A percentile compares a stretch with the other conserved stretches of the same genome.
These are phyloP conservation scores for Eucalyptus virginea DNA, from an alignment of 345 rosid genomes.

Conservation along the genomic window DNA sequence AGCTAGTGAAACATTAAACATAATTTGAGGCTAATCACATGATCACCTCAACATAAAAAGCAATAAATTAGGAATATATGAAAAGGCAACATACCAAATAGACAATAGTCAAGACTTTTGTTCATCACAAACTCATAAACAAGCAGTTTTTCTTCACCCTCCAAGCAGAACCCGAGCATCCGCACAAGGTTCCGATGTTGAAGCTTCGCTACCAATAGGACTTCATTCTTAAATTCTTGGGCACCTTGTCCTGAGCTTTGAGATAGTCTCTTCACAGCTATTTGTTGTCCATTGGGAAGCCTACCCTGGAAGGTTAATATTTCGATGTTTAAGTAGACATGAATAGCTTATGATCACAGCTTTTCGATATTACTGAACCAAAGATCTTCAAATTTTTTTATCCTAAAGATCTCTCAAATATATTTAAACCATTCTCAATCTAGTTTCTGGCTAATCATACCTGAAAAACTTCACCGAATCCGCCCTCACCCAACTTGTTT, in stretches of 20 bases:
- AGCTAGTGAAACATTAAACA: neutral
- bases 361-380: too few species aligned
- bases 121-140: slow-evolving; percentile 38
- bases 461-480: neutral
- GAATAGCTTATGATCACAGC: neutral
- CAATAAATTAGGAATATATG: neutral
- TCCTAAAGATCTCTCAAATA: fast-evolving
- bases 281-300: neutral
- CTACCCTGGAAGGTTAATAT: neutral
- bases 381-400: neutral
- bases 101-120: slow-evolving; percentile 20
- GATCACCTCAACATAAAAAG: neutral
- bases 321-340: neutral
- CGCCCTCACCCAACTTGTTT: neutral
- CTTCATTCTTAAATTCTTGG: slow-evolving; percentile 25
- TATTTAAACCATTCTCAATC: slow-evolving; percentile 11
- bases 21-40: too few species aligned
- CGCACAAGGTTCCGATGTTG: slow-evolving; percentile 43
- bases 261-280: neutral
- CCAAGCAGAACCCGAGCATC: slow-evolving; percentile 27
- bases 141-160: slow-evolving; percentile 31
- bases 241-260: neutral
- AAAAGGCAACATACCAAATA: neutral
- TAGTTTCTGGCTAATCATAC: neutral
- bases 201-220: slow-evolving; percentile 23